A percentile compares a stretch with the other conserved stretches of the same genome.
phyloP scores from a whole-genome alignment of 2,329 filamentous ascomycete species.

The Rosellinia necatrix region DNA sequence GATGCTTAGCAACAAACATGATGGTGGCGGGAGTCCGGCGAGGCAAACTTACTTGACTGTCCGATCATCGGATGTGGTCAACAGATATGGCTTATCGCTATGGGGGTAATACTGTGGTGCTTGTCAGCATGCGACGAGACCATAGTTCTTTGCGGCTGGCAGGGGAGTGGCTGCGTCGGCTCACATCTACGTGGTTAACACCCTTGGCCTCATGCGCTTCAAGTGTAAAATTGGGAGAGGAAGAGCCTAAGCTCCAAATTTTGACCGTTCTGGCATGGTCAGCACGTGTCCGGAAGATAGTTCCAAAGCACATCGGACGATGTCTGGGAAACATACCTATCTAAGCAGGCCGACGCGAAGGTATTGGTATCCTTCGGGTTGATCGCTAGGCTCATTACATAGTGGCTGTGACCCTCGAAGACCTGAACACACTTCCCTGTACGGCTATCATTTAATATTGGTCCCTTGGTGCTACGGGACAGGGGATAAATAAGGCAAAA shows the following conservation, averaged over 20 bases:
- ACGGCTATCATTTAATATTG: constrained; percentile 1
- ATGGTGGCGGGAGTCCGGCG: neutral
- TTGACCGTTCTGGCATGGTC: constrained; percentile 76
- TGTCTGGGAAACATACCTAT: constrained; percentile 44
- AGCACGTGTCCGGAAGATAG: neutral
- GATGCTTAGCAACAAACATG: neutral
- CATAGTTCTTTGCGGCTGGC: neutral
- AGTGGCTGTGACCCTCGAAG: constrained; percentile 95
- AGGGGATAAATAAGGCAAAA: neutral
- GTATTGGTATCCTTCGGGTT: constrained; percentile 97
- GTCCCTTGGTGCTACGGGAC: neutral
- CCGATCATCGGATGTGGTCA: constrained; percentile 94
- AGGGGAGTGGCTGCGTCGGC: neutral
- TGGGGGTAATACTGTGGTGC: constrained; percentile 66
- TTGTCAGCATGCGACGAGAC: neutral
- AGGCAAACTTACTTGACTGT: constrained; percentile 71
- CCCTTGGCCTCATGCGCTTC: constrained; percentile 97
- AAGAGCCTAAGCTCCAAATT: constrained; percentile 94
- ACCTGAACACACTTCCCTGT: constrained; percentile 90
- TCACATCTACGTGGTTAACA: constrained; percentile 87
- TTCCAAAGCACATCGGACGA: too few species aligned
- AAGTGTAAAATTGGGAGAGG: constrained; percentile 93
- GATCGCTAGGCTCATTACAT: constrained; percentile 94
- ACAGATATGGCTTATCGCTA: constrained; percentile 80
- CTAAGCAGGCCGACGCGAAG: constrained; percentile 90